phyloP scores from a whole-genome alignment of 805 yeast species.

The Yarrowia osloensis region DNA sequence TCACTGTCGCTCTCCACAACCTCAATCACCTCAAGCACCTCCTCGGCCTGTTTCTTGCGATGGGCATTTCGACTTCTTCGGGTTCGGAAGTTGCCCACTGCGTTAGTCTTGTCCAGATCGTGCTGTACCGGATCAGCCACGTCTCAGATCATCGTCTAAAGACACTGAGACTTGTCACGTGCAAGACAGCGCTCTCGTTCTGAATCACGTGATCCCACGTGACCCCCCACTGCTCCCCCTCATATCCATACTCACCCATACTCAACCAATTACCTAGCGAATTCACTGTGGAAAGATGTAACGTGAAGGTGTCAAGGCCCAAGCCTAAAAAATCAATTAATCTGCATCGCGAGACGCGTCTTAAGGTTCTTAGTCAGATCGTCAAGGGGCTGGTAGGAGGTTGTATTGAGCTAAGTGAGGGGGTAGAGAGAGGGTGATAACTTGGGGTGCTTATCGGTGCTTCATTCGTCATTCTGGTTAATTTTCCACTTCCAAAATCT shows the following conservation, averaged over 20 bases:
- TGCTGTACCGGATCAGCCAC: too few relatives aligned
- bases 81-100: constrained; percentile 23
- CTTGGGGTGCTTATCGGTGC: too few relatives aligned
- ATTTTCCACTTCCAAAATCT: too few relatives aligned
- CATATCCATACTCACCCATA: constrained; percentile 14
- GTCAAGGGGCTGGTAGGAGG: background rate
- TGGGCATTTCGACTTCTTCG: constrained; percentile 22
- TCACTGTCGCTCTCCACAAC: background rate
- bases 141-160: background rate
- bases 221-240: background rate
- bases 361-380: constrained; percentile 6
- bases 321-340: constrained; percentile 19
- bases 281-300: constrained; percentile 15
- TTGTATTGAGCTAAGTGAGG: background rate
- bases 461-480: too few relatives aligned
- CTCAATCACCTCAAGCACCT: background rate
- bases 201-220: background rate
- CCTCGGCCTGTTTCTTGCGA: background rate
- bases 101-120: background rate
- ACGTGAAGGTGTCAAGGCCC: background rate
- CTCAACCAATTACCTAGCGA: constrained; percentile 25
- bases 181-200: too few relatives aligned
- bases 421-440: background rate
- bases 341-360: constrained; percentile 20
- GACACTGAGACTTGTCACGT: too few relatives aligned